phyloP scores from a whole-genome alignment of 257 asterid species.

The Solanum ossicruentum region DNA sequence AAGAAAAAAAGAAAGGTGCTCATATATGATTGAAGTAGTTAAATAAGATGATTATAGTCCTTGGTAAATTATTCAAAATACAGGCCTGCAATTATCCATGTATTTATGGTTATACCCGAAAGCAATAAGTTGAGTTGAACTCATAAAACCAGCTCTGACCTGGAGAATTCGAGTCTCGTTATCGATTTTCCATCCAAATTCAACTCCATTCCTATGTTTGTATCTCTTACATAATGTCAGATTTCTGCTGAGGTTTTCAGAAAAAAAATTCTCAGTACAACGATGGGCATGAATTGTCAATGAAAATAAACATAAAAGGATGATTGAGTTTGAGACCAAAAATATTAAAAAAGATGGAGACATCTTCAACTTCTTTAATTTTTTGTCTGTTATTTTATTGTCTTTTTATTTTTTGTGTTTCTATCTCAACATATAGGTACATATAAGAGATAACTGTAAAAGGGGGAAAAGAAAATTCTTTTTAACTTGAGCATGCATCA shows the following conservation, averaged over 20 bases:
- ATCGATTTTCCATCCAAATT: constrained; percentile 40
- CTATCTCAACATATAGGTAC: background rate
- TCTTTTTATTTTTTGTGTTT: background rate
- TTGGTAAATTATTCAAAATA: background rate
- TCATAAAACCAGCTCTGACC: background rate
- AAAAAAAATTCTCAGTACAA: constrained; percentile 18
- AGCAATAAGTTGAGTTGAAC: background rate
- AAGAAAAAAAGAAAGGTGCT: background rate
- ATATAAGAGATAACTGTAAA: background rate
- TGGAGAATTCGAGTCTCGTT: background rate
- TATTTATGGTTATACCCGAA: background rate
- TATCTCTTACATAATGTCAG: constrained; percentile 21
- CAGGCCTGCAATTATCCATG: background rate
- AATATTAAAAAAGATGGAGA: background rate
- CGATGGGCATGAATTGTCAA: background rate
- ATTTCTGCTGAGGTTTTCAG: background rate
- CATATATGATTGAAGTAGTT: background rate
- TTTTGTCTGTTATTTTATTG: background rate
- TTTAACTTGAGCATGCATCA: background rate
- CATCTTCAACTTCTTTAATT: background rate
- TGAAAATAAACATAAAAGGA: background rate
- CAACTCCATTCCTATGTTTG: constrained; percentile 12
- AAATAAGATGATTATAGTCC: background rate
- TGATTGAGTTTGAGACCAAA: background rate
- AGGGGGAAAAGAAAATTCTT: background rate